Evolutionary conservation across 2,329 filamentous ascomycete genomes (phyloP), one percentile per base, ranked within the genome.

Genomic region (Plenodomus tracheiphilus): DNA sequence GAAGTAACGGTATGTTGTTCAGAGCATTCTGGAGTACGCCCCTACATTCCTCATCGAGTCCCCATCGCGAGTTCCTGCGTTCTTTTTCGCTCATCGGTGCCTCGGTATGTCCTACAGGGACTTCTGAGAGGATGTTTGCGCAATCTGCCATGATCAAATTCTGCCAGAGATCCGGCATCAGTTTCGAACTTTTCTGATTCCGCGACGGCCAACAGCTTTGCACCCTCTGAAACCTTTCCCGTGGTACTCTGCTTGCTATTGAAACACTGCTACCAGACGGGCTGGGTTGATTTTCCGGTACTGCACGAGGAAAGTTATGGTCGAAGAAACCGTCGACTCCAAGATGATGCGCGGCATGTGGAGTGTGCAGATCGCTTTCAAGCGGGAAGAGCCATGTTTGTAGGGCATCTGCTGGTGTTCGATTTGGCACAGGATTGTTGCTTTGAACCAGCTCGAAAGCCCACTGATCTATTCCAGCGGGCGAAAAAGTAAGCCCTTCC

Each of bases 121-220:
- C 54, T 19, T 69, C 68, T 1, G 64, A 69, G n/a, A 74, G 66
- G 9, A 74, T 64, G 32, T 73, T 73, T 4, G 61, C 59, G 25
- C 64, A 66, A 10, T 71, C 64, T 22, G 57, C 61, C 4, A 54
- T 46, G 16, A 64, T 53, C 13, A 74, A 43, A 25, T 58, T 66
- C 25, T 67, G 65, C 71, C 71, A 74, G 10, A 74, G 49, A 19
- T 64, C 61, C 18, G 65, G 66, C 62, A 71, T 70, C 7, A 73
- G 39, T 3, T 66, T 66, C 5, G 61, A 59, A 1, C 62, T 61
- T 16, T 63, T 68, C 10, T 65, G 61, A 47, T 59, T 65, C 20
- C 62, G 58, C 6, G 70, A 66, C 2, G 69, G 69, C 71, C 71
- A 74, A 39, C 70, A 73, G 37, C 59, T 71, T 47, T 73, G 70